A percentile compares a stretch with the other conserved stretches of the same genome.
Evolutionary conservation across 306 rosid genomes (phyloP).

Genomic region (Dicorynia guianensis): DNA sequence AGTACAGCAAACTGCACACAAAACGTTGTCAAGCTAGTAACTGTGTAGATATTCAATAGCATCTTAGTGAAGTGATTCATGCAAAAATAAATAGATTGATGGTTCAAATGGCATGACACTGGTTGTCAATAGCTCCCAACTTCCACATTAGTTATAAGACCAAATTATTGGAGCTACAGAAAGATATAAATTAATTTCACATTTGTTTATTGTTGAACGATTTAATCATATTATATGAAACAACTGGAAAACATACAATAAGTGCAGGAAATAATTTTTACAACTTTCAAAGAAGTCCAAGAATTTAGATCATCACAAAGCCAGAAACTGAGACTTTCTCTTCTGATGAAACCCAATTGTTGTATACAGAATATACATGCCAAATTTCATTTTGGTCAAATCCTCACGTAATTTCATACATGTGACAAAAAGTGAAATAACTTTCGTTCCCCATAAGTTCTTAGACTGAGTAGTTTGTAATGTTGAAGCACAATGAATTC

Average conservation of each 20-base stretch:
- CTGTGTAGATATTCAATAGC: neutral
- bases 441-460: no score
- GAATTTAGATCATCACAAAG: neutral
- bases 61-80: neutral
- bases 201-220: neutral
- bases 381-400: no score
- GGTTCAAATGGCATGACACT: no score
- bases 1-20: conserved; percentile 83
- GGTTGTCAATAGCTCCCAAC: neutral
- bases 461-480: neutral
- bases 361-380: no score
- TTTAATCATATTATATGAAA: neutral
- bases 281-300: neutral
- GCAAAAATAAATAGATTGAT: no score
- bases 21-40: conserved; percentile 25
- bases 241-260: neutral
- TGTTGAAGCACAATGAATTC: neutral
- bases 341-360: neutral
- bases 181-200: neutral
- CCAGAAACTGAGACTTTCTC: neutral
- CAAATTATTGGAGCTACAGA: neutral
- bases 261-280: neutral
- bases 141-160: neutral
- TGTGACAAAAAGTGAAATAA: no score
- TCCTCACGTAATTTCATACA: no score